These are phyloP conservation scores for Kodamaea restingae DNA, from an alignment of 805 yeast genomes.

Conservation along the genomic window DNA sequence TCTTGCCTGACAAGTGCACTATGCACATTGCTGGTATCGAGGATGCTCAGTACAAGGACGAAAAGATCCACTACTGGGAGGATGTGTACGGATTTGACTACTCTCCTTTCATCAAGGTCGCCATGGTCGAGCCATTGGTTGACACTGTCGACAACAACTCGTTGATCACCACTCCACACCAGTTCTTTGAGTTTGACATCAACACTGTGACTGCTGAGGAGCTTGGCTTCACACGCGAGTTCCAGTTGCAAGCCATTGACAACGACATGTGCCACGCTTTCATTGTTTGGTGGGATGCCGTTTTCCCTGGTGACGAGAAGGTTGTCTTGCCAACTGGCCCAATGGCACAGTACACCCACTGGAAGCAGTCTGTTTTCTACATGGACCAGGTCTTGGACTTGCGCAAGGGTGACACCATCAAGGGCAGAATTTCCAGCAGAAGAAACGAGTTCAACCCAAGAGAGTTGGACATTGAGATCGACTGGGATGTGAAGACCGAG, in stretches of 20 bases:
- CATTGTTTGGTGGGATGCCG: slow-evolving; percentile 93
- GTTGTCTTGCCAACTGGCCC: slow-evolving; percentile 92
- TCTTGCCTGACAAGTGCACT: slow-evolving; percentile 90
- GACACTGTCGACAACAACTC: slow-evolving; percentile 81
- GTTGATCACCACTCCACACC: slow-evolving; percentile 68
- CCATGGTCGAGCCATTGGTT: slow-evolving; percentile 91
- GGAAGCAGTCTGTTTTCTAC: slow-evolving; percentile 98
- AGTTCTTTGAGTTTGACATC: slow-evolving; percentile 78
- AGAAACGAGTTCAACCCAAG: slow-evolving; percentile 82
- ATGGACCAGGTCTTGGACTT: slow-evolving; percentile 74
- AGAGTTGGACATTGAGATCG: slow-evolving; percentile 79
- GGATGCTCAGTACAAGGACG: slow-evolving; percentile 87
- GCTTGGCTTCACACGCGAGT: slow-evolving; percentile 69
- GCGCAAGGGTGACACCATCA: slow-evolving; percentile 69
- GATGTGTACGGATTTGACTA: slow-evolving; percentile 97
- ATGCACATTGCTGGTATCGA: slow-evolving; percentile 90
- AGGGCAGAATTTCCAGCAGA: slow-evolving; percentile 66
- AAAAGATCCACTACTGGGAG: slow-evolving; percentile 91
- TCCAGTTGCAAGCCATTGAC: slow-evolving; percentile 68
- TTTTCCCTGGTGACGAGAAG: slow-evolving; percentile 67
- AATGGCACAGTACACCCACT: slow-evolving; percentile 88
- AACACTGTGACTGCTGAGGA: slow-evolving; percentile 84
- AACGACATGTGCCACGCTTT: slow-evolving; percentile 84
- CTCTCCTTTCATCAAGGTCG: slow-evolving; percentile 80
- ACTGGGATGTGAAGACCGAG: slow-evolving; percentile 48